Percentiles rank a stretch among this genome's conserved stretches.
Evolutionary conservation across 2,329 filamentous ascomycete species (phyloP).

Genomic region (Ascochyta koolunga): DNA sequence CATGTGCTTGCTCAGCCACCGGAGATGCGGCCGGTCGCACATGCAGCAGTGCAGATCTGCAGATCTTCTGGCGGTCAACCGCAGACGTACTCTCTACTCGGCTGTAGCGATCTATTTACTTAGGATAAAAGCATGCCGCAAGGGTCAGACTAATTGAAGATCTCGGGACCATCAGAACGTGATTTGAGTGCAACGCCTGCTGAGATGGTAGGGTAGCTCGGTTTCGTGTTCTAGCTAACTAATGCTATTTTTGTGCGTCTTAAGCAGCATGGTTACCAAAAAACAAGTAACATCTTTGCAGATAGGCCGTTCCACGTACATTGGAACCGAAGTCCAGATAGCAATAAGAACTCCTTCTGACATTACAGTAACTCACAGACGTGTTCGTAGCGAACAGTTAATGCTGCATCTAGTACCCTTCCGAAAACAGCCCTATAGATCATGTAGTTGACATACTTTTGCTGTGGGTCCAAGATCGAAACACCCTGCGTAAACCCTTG

Average conservation of each 20-base stretch:
- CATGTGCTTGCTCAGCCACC: slow-evolving; percentile 9
- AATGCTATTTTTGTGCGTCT: slow-evolving; percentile 10
- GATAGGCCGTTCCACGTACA: slow-evolving; percentile 9
- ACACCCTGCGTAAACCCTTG: slow-evolving; percentile 8
- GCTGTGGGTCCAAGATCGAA: slow-evolving; percentile 14
- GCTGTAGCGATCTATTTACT: not conserved
- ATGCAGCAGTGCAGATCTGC: slow-evolving; percentile 11
- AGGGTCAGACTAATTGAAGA: not conserved
- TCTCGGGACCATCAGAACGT: not conserved
- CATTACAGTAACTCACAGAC: slow-evolving; percentile 7
- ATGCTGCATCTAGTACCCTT: not conserved
- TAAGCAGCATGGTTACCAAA: slow-evolving; percentile 11
- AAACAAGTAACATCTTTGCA: slow-evolving; percentile 11
- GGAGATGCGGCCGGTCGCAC: slow-evolving; percentile 4
- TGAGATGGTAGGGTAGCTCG: slow-evolving; percentile 1
- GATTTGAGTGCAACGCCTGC: not conserved
- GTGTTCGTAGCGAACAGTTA: slow-evolving; percentile 3
- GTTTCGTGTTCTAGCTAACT: slow-evolving; percentile 8
- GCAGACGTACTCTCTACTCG: not conserved
- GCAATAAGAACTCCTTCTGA: slow-evolving; percentile 6
- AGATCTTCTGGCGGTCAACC: slow-evolving; percentile 9
- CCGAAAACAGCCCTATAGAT: slow-evolving; percentile 12
- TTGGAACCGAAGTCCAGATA: slow-evolving; percentile 3
- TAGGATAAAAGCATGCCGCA: not conserved
- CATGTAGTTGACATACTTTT: slow-evolving; percentile 16